Evolutionary conservation across 495 filamentous ascomycete species (phyloP).

Genomic region (Hypoxylon lenormandii): DNA sequence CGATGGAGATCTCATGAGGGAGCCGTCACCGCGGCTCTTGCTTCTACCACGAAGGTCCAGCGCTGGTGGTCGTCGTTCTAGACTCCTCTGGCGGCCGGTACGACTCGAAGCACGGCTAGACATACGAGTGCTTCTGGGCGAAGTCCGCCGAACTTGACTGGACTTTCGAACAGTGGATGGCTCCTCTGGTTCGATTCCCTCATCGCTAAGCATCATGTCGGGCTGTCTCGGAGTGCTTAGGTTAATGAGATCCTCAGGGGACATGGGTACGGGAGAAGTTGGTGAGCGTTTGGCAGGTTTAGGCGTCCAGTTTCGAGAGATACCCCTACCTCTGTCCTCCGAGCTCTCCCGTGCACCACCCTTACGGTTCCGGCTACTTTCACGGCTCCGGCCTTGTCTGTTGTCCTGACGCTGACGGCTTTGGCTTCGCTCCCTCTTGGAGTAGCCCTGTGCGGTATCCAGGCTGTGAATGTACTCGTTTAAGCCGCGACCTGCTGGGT

Average conservation of each 20-base stretch:
- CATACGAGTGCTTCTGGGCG: constrained; percentile 55
- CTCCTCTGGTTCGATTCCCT: constrained; percentile 49
- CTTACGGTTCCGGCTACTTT: constrained; percentile 64
- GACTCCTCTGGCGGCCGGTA: constrained; percentile 65
- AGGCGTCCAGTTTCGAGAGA: constrained; percentile 73
- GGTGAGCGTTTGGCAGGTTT: constrained; percentile 85
- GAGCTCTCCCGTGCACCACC: constrained; percentile 70
- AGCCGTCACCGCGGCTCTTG: constrained; percentile 64
- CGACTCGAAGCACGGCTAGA: constrained; percentile 57
- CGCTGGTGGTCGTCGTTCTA: constrained; percentile 61
- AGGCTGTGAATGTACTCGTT: constrained; percentile 90
- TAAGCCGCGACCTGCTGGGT: constrained; percentile 65
- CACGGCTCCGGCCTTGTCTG: constrained; percentile 59
- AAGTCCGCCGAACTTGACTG: constrained; percentile 53
- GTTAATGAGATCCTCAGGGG: constrained; percentile 79
- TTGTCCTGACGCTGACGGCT: constrained; percentile 69
- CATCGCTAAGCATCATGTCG: constrained; percentile 32
- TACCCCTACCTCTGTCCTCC: constrained; percentile 73
- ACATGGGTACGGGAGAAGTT: constrained; percentile 91
- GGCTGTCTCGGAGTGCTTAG: constrained; percentile 61
- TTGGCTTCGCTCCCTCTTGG: constrained; percentile 64
- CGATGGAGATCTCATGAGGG: constrained; percentile 77
- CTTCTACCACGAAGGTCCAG: constrained; percentile 67
- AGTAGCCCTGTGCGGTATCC: constrained; percentile 76
- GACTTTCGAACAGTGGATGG: constrained; percentile 59